phyloP scores from a whole-genome alignment of 495 filamentous ascomycete genomes.

The Trichoderma erinaceum region DNA sequence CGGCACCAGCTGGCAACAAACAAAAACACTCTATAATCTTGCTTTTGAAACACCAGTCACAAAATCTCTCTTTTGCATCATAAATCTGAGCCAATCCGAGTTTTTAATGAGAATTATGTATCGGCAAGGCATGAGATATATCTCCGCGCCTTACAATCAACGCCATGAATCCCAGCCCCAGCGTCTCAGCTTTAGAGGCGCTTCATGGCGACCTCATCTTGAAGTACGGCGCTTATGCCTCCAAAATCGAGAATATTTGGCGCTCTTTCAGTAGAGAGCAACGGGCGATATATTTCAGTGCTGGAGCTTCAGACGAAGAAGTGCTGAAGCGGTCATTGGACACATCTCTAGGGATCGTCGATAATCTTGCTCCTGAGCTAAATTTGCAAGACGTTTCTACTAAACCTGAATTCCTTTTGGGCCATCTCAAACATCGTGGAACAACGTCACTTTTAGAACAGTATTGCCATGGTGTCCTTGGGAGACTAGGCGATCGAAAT shows the following conservation, averaged over 20 bases:
- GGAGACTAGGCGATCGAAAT: slow-evolving; percentile 21
- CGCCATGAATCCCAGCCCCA: slow-evolving; percentile 12
- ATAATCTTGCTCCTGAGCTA: slow-evolving; percentile 31
- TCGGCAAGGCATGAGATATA: no score
- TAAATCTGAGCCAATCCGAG: no score
- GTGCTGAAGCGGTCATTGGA: slow-evolving; percentile 22
- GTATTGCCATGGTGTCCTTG: slow-evolving; percentile 20
- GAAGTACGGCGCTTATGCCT: slow-evolving; percentile 20
- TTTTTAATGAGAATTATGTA: no score
- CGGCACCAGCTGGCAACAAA: no score
- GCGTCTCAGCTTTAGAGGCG: slow-evolving; percentile 8
- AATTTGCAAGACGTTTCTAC: slow-evolving; percentile 34
- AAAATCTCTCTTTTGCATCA: no score
- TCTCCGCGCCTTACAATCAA: neutral
- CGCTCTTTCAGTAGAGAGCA: slow-evolving; percentile 23
- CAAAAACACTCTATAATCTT: no score
- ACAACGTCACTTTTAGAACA: slow-evolving; percentile 26
- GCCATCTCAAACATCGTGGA: slow-evolving; percentile 29
- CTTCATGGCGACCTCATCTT: slow-evolving; percentile 22
- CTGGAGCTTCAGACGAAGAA: slow-evolving; percentile 19
- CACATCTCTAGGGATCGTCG: slow-evolving; percentile 23
- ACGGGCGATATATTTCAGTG: slow-evolving; percentile 23
- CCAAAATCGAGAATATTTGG: slow-evolving; percentile 25
- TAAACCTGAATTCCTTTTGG: slow-evolving; percentile 28
- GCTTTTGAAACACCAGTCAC: no score